Evolutionary conservation across 306 rosid species (phyloP).

Genomic region (Cicer judaicum): DNA sequence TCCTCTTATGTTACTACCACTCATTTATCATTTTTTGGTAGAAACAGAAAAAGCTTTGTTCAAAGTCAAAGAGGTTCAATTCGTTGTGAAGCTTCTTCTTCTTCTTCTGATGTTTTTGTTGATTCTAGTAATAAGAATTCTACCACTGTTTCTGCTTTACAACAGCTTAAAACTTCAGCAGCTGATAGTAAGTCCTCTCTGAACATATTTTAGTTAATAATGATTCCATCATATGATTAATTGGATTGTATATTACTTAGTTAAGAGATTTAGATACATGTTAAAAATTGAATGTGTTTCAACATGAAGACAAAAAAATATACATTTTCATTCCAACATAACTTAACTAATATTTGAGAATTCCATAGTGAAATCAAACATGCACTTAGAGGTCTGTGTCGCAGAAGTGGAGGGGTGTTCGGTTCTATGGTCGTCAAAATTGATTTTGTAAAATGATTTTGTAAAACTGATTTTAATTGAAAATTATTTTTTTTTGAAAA

Average conservation of each 20-base stretch:
- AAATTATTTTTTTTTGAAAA: no score
- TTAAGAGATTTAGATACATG: not conserved
- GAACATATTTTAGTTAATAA: not conserved
- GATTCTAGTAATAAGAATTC: slow-evolving; percentile 43
- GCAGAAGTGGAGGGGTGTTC: no score
- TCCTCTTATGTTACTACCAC: slow-evolving; percentile 48
- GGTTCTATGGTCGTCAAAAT: no score
- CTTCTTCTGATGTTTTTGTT: slow-evolving; percentile 49
- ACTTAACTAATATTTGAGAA: not conserved
- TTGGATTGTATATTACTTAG: not conserved
- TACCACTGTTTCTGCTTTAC: slow-evolving; percentile 67
- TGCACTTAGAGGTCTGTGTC: no score
- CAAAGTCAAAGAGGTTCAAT: slow-evolving; percentile 52
- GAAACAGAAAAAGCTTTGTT: slow-evolving; percentile 46
- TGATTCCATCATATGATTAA: not conserved
- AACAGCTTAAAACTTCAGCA: slow-evolving; percentile 89
- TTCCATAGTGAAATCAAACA: no score
- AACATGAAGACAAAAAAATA: no score
- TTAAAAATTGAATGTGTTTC: not conserved
- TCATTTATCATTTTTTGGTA: slow-evolving; percentile 42
- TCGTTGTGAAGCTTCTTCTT: slow-evolving; percentile 65
- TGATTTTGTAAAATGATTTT: no score
- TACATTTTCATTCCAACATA: not conserved
- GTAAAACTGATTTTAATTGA: no score
- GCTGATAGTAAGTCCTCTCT: slow-evolving; percentile 63